phyloP scores from a whole-genome alignment of 1,284 basidiomycete genomes.

The Phylloporus sp. region DNA sequence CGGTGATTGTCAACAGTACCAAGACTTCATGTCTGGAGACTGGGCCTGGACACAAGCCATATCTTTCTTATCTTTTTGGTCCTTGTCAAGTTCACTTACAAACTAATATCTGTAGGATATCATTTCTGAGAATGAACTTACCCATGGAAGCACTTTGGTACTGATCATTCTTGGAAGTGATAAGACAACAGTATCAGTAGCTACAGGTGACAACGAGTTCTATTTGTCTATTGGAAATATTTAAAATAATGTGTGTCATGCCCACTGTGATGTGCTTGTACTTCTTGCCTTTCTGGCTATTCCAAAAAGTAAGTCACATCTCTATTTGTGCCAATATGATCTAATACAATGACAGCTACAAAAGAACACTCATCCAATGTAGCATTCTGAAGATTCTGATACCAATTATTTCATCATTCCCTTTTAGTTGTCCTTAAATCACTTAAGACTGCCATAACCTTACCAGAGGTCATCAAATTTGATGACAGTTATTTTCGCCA shows the following conservation, averaged over 20 bases:
- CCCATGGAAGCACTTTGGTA: background rate
- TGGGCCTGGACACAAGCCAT: background rate
- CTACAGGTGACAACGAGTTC: background rate
- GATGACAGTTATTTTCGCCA: background rate
- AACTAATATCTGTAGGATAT: no score
- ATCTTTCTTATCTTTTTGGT: background rate
- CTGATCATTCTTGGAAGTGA: background rate
- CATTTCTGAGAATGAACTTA: no score
- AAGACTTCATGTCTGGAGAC: background rate
- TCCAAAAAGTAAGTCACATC: no score
- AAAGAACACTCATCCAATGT: no score
- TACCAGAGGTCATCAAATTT: background rate
- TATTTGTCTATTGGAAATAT: background rate
- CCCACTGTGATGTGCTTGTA: background rate
- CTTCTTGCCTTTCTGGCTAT: background rate
- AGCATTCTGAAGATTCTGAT: background rate
- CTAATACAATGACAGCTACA: no score
- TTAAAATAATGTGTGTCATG: background rate
- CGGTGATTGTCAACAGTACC: background rate
- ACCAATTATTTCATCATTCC: background rate
- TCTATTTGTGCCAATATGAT: no score
- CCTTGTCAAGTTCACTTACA: background rate
- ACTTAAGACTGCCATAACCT: background rate
- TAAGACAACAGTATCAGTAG: background rate
- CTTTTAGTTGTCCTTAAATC: background rate